A percentile compares a stretch with the other conserved stretches of the same genome.
Conservation (phyloP, 208 protist genomes). For the Vickermania spadyakhi region DNA sequence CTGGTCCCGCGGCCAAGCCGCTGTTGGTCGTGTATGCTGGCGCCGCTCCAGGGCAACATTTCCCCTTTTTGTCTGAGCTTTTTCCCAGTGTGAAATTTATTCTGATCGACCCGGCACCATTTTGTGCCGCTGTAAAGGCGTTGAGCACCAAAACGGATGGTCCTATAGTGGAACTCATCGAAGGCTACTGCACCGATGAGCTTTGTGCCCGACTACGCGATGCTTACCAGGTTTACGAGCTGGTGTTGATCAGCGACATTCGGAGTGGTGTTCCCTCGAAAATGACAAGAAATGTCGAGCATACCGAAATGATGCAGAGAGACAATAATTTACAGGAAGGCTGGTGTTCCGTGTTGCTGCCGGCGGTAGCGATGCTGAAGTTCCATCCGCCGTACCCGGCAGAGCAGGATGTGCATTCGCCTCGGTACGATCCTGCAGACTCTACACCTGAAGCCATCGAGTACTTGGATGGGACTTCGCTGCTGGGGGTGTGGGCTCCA, state of each 20-base stretch:
- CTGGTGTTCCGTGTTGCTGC: conserved; percentile 82
- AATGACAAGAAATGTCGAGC: conserved; percentile 58
- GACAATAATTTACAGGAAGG: conserved; percentile 81
- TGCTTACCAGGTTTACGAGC: conserved; percentile 40
- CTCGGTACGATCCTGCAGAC: conserved; percentile 31
- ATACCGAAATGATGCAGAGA: conserved; percentile 72
- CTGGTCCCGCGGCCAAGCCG: conserved; percentile 12
- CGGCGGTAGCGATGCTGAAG: conserved; percentile 87
- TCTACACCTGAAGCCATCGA: conserved; percentile 48
- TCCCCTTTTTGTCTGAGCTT: conserved; percentile 76
- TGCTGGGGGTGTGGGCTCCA: conserved; percentile 90
- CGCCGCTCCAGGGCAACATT: conserved; percentile 91
- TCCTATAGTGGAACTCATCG: conserved; percentile 62
- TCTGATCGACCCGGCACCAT: conserved; percentile 91
- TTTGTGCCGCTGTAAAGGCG: conserved; percentile 38
- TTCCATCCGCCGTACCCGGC: conserved; percentile 91
- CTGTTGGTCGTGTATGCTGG: conserved; percentile 90
- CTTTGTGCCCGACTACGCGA: conserved; percentile 60
- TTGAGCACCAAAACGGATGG: conserved; percentile 17
- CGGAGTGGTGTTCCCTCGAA: conserved; percentile 52
- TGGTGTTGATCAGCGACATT: conserved; percentile 91
- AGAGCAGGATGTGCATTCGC: conserved; percentile 19
- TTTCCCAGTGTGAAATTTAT: conserved; percentile 74
- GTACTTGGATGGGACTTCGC: conserved; percentile 72
- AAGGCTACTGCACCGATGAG: conserved; percentile 87